phyloP scores from a whole-genome alignment of 208 protist genomes.

The Crithidia fasciculata region DNA sequence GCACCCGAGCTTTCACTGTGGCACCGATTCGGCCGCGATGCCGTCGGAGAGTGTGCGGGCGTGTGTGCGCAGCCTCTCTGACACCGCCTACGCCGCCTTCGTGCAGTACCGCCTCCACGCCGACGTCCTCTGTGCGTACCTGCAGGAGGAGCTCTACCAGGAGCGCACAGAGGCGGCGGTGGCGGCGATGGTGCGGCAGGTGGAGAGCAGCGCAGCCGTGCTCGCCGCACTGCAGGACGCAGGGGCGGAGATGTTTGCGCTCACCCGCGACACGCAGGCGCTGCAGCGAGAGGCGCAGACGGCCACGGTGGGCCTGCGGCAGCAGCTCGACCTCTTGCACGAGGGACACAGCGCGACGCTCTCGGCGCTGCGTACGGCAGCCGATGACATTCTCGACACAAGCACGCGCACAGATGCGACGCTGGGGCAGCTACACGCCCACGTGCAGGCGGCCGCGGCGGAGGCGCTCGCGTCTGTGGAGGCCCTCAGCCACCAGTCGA shows the following conservation, averaged over 20 bases:
- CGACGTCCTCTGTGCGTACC: constrained; percentile 80
- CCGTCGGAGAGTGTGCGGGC: constrained; percentile 10
- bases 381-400: constrained; percentile 25
- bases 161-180: constrained; percentile 83
- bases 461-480: constrained; percentile 38
- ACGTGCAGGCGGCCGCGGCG: constrained; percentile 34
- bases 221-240: constrained; percentile 43
- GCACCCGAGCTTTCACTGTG: constrained; percentile 41
- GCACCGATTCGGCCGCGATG: constrained; percentile 7
- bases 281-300: constrained; percentile 45
- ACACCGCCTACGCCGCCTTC: constrained; percentile 74
- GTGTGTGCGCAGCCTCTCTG: constrained; percentile 65
- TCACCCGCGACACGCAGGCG: constrained; percentile 26
- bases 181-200: constrained; percentile 49
- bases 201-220: constrained; percentile 37
- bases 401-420: constrained; percentile 30
- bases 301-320: constrained; percentile 36
- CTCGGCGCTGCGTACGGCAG: constrained; percentile 26
- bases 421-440: constrained; percentile 30
- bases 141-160: constrained; percentile 88
- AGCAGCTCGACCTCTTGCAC: constrained; percentile 42
- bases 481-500: constrained; percentile 36
- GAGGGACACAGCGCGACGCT: constrained; percentile 47
- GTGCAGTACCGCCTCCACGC: constrained; percentile 89
- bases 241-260: constrained; percentile 32